These are phyloP conservation scores for Ustulina deusta DNA, from an alignment of 2,329 filamentous ascomycete genomes.

Conservation along the genomic window DNA sequence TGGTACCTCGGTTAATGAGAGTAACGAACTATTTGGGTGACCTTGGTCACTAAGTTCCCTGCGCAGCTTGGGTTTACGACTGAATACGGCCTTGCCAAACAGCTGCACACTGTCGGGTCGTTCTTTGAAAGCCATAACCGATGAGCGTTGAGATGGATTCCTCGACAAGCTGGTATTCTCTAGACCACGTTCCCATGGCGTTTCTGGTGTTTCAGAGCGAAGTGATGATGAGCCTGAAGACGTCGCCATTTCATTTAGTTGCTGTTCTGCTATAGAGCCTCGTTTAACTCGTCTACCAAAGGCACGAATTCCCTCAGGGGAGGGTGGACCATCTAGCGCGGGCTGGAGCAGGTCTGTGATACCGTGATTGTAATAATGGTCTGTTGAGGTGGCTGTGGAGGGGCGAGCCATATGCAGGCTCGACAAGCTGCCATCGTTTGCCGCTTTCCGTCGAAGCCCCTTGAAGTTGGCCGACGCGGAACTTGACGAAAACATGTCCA, in stretches of 20 bases:
- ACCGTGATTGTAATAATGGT: constrained; percentile 34
- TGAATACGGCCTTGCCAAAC: constrained; percentile 70
- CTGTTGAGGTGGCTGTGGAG: constrained; percentile 38
- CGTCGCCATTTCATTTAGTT: constrained; percentile 60
- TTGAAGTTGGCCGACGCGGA: constrained; percentile 43
- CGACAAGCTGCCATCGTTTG: constrained; percentile 39
- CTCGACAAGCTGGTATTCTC: constrained; percentile 65
- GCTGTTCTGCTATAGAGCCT: constrained; percentile 62
- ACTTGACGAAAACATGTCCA: constrained; percentile 47
- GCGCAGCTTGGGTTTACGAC: constrained; percentile 64
- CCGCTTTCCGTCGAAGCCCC: constrained; percentile 42
- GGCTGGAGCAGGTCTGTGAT: constrained; percentile 65
- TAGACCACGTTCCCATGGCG: constrained; percentile 61
- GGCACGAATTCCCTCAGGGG: constrained; percentile 69
- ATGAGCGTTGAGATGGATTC: constrained; percentile 68
- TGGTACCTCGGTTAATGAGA: constrained; percentile 60
- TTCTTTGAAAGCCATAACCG: constrained; percentile 64
- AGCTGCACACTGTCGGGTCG: constrained; percentile 70
- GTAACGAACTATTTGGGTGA: constrained; percentile 62
- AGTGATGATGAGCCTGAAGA: constrained; percentile 69
- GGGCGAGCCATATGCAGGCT: constrained; percentile 40
- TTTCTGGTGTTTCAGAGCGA: constrained; percentile 61
- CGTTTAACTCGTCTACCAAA: constrained; percentile 67
- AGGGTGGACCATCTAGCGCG: constrained; percentile 70
- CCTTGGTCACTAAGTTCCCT: constrained; percentile 64